Base-by-base conservation (phyloP, 2,329 filamentous ascomycete genomes). In the Penicillium sp. region DNA sequence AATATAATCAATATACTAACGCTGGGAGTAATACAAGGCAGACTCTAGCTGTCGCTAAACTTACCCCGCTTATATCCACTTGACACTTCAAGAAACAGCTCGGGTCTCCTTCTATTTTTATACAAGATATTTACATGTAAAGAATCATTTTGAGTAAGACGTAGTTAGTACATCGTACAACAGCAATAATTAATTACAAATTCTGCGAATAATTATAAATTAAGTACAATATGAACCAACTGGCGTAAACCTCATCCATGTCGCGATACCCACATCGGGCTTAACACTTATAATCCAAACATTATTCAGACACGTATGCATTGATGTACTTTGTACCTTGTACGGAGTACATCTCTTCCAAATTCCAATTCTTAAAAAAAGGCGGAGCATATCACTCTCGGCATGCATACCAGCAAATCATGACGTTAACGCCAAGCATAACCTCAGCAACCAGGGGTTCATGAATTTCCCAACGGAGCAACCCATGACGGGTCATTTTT, bases 401-500 rank as follows among this genome's bases (percentile, higher is more conserved):
- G 54, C 58, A 57, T 61, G 53, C 49, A 55, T 60, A 49, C 15
- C 25, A 25, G 49, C 33, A 55, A 38, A 42, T 49, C 52, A 66
- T 66, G 61, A 69, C 66, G 60, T 64, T 49, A 33, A 53, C 53
- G 63, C 67, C 69, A 70, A 69, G 67, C 44, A 58, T 48, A 35
- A 38, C 41, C 53, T 15, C 7, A 36, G 25, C 19, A 43, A 25
- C 35, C 29, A 47, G 38, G 50, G 42, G 57, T 44, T 41, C 25
- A 29, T 38, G 12, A 42, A 50, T 45, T 42, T 41, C 48, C 49
- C 33, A 17, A 39, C 29, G 27, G 25, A 19, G 41, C 25, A 52
- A 43, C 29, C 33, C n/a, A 51, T 35, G 17, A 51, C 25, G 23
- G 31, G 31, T 35, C 7, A 12, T 5, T 19, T 19, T 13, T 43